Evolutionary conservation across 2,329 filamentous ascomycete genomes (phyloP).

Genomic region (Tolypocladium ovalisporum): DNA sequence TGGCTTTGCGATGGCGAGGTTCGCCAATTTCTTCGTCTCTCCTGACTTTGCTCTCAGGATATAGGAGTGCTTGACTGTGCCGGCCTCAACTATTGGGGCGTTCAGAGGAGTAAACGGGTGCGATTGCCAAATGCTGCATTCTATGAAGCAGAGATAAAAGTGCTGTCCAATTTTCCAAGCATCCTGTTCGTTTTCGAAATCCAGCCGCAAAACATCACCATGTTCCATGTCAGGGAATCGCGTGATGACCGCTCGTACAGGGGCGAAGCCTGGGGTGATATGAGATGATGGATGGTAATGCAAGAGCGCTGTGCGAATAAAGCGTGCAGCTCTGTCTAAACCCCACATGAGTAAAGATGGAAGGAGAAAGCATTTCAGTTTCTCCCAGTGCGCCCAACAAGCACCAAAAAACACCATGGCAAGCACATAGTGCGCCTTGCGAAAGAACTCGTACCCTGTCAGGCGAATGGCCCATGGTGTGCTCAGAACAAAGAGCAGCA

Average conservation of each 20-base stretch:
- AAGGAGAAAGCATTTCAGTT: slow-evolving; percentile 58
- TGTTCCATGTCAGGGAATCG: slow-evolving; percentile 44
- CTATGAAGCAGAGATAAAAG: slow-evolving; percentile 59
- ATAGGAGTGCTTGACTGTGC: slow-evolving; percentile 39
- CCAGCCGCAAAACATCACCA: slow-evolving; percentile 53
- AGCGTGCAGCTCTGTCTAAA: slow-evolving; percentile 49
- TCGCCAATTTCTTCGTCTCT: slow-evolving; percentile 45
- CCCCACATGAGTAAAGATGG: slow-evolving; percentile 55
- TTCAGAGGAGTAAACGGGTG: slow-evolving; percentile 60
- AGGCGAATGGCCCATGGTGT: slow-evolving; percentile 44
- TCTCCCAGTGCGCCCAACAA: slow-evolving; percentile 64
- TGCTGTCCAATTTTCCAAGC: slow-evolving; percentile 59
- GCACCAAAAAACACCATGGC: slow-evolving; percentile 66
- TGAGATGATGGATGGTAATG: slow-evolving; percentile 43
- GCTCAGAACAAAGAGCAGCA: slow-evolving; percentile 50
- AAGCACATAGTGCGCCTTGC: slow-evolving; percentile 62
- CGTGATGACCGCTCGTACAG: slow-evolving; percentile 32
- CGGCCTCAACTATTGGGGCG: slow-evolving; percentile 30
- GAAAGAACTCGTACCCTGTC: slow-evolving; percentile 70
- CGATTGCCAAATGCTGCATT: slow-evolving; percentile 58
- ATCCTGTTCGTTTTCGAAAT: slow-evolving; percentile 50
- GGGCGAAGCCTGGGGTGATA: slow-evolving; percentile 39
- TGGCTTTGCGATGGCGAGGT: slow-evolving; percentile 28
- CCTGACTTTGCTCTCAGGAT: slow-evolving; percentile 47
- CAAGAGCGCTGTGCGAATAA: slow-evolving; percentile 46